Evolutionary conservation across 352 stramenopile species (phyloP).

Genomic region (Phytophthora agathidicida): DNA sequence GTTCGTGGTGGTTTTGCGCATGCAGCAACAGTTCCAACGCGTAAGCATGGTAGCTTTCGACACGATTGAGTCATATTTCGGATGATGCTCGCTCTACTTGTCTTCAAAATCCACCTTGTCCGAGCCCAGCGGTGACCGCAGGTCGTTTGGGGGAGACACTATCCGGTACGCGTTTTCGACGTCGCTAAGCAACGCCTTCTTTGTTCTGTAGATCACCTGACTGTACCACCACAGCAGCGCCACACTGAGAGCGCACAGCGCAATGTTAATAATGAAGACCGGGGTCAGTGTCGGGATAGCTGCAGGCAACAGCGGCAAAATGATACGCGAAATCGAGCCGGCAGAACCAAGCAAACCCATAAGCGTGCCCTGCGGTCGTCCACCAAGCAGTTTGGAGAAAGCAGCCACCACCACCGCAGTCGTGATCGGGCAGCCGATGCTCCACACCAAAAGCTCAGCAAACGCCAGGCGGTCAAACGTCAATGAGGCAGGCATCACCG

Average conservation of each 20-base stretch:
- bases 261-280: conserved; percentile 80
- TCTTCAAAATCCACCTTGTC: conserved; percentile 44
- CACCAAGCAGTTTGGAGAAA: conserved; percentile 80
- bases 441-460: conserved; percentile 81
- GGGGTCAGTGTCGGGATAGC: conserved; percentile 69
- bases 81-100: conserved; percentile 33
- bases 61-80: too few relatives aligned
- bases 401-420: conserved; percentile 76
- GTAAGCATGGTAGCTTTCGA: background rate
- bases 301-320: conserved; percentile 74
- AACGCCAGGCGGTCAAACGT: conserved; percentile 59
- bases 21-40: background rate
- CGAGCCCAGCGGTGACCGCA: conserved; percentile 52
- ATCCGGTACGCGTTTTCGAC: conserved; percentile 40
- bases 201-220: conserved; percentile 58
- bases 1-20: too few relatives aligned
- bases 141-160: conserved; percentile 38
- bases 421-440: conserved; percentile 79
- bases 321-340: conserved; percentile 74
- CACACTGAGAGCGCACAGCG: conserved; percentile 62
- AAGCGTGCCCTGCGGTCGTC: conserved; percentile 75
- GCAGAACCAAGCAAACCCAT: conserved; percentile 82
- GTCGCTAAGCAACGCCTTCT: conserved; percentile 50
- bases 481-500: conserved; percentile 45
- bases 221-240: conserved; percentile 72